Conservation (phyloP, 805 yeast genomes). For the Monosporozyma solicola region DNA sequence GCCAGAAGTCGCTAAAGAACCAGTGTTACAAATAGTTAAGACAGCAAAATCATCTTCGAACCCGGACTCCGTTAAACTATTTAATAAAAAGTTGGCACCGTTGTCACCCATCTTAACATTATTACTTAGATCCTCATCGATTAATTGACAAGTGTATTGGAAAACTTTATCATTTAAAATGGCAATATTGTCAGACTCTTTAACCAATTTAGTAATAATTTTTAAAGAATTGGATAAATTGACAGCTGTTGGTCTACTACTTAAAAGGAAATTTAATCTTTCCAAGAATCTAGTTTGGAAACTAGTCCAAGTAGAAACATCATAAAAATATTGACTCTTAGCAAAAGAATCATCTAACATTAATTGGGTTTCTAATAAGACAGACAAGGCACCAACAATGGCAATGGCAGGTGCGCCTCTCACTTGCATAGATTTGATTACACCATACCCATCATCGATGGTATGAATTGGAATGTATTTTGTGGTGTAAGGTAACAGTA, state of each 20-base stretch:
- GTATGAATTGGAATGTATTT: conserved; percentile 52
- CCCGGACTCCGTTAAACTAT: conserved; percentile 37
- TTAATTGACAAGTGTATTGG: conserved; percentile 44
- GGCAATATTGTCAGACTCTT: conserved; percentile 21
- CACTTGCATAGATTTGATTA: conserved; percentile 87
- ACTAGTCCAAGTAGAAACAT: conserved; percentile 22
- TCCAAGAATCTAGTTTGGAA: conserved; percentile 34
- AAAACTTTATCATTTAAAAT: conserved; percentile 27
- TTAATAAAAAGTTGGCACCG: conserved; percentile 62
- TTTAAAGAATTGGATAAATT: conserved; percentile 65
- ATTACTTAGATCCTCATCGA: conserved; percentile 69
- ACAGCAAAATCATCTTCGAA: conserved; percentile 66
- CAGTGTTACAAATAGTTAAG: conserved; percentile 91
- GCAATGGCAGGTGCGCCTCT: conserved; percentile 99
- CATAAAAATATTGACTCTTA: conserved; percentile 26
- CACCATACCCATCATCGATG: conserved; percentile 69
- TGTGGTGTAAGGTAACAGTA: conserved; percentile 71
- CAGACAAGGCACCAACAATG: conserved; percentile 80
- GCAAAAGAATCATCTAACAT: conserved; percentile 21
- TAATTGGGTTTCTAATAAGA: conserved; percentile 58
- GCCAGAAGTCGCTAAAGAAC: conserved; percentile 94
- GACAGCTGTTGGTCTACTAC: conserved; percentile 93
- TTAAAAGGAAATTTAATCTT: conserved; percentile 55
- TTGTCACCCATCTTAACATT: conserved; percentile 70
- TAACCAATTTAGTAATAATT: conserved; percentile 29